Conservation (phyloP, 768 basidiomycete genomes). For the Tricholoma hemisulphureum region DNA sequence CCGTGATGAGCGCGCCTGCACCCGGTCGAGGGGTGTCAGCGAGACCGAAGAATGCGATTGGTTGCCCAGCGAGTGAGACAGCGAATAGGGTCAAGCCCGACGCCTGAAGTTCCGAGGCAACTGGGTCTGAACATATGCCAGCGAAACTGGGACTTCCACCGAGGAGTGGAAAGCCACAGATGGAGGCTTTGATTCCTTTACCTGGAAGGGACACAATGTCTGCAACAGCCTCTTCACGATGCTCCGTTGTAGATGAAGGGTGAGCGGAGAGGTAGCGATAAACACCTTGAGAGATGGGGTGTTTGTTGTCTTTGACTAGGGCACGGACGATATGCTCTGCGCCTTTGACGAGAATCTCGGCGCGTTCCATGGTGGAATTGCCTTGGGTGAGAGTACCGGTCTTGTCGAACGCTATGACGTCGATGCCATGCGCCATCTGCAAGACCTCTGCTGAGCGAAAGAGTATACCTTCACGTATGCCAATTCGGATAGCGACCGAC, state of each 20-base stretch:
- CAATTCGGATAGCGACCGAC: conserved; percentile 17
- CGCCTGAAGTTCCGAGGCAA: conserved; percentile 30
- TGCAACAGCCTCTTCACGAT: conserved; percentile 8
- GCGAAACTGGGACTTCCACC: conserved; percentile 40
- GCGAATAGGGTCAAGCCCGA: conserved; percentile 47
- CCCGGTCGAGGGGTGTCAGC: conserved; percentile 46
- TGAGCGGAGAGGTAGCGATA: conserved; percentile 24
- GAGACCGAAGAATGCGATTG: conserved; percentile 37
- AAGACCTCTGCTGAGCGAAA: conserved; percentile 42
- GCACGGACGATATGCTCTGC: conserved; percentile 23
- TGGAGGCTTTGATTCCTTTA: conserved; percentile 34
- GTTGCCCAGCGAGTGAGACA: conserved; percentile 25
- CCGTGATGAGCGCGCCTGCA: conserved; percentile 33
- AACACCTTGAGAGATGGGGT: conserved; percentile 36
- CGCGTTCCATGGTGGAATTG: conserved; percentile 36
- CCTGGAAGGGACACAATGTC: conserved; percentile 29
- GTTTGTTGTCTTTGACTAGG: conserved; percentile 32
- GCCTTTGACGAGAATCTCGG: conserved; percentile 23
- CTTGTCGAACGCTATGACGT: conserved; percentile 56
- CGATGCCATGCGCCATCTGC: conserved; percentile 41
- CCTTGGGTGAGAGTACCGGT: conserved; percentile 56
- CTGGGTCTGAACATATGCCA: conserved; percentile 23
- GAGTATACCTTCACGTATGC: conserved; percentile 23
- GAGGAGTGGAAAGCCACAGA: conserved; percentile 29
- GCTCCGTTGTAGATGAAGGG: neutral